Base-by-base conservation (phyloP, 1,284 basidiomycete genomes). In the Cryptococcus sp. region DNA sequence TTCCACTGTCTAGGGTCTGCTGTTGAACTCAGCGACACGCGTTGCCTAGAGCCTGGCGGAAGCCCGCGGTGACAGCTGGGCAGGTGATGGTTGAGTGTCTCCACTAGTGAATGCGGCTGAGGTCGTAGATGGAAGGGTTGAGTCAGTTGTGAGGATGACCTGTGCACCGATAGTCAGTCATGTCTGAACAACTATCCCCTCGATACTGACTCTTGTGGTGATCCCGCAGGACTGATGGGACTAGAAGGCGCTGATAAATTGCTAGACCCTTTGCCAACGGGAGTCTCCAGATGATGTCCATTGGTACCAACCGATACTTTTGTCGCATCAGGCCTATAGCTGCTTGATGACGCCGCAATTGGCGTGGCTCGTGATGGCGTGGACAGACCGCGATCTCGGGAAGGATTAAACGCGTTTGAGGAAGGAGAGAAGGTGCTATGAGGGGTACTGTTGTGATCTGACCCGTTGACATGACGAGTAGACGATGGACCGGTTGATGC, bases 41-140 rank as follows among this genome's bases (percentile, higher is more conserved):
- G 66, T 0, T 67, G 53, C 37, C 60, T 61, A 6, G 71, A 65
- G 39, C 45, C 38, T 0, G 52, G 29, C 0, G 58, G 59, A 4
- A 59, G 57, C 16, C 67, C 62, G 5, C 55, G 22, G 17, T 57
- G 52, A 8, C 59, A 23, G 13, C 54, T 38, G 10, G 65, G 52
- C 0, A 80, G 63, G 46, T 79, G 76, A 8, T 68, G 57, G 53
- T 80, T 79, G 54, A 80, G 67, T 0, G 78, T 78, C 47, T 79
- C 78, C 50, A 76, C 64, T 2, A 76, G 64, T 1, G 69, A 56
- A 46, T 73, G 61, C 1, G 76, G 72, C 43, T 74, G 66, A 10
- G 68, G 60, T 0, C 73, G 75, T 20, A 59, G 56, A n/a, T 63
- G 58, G 63, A 76, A 76, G 15, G 74, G 67, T 57, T 68, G 68